These are phyloP conservation scores for Hypoxylon sp. DNA, from an alignment of 2,329 filamentous ascomycete genomes.

Conservation along the genomic window DNA sequence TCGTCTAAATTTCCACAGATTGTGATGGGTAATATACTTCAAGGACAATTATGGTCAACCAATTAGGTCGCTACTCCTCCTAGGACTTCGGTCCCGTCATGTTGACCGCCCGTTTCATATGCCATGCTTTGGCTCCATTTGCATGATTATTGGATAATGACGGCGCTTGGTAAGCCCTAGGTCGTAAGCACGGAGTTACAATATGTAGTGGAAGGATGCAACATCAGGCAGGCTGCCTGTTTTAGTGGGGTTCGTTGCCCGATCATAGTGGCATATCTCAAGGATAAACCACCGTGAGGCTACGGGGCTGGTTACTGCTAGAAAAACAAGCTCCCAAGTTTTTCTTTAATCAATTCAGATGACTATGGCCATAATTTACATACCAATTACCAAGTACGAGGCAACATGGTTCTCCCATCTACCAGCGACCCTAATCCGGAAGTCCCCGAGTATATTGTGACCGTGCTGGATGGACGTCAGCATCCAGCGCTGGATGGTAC, in stretches of 20 bases:
- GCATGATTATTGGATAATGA: slow-evolving; percentile 1
- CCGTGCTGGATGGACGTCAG: slow-evolving; percentile 16
- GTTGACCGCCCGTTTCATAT: too few species aligned
- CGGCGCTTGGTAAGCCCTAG: too few species aligned
- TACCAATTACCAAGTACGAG: too few species aligned
- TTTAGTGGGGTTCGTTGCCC: not conserved
- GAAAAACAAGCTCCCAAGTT: too few species aligned
- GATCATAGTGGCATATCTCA: not conserved
- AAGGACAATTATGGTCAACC: too few species aligned
- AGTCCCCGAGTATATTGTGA: slow-evolving; percentile 16
- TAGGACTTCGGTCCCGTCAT: too few species aligned
- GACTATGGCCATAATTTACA: too few species aligned
- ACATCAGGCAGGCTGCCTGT: not conserved
- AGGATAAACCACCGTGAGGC: not conserved
- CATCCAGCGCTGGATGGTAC: slow-evolving; percentile 13
- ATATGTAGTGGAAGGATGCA: too few species aligned
- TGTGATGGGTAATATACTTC: not conserved
- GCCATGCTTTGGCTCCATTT: not conserved
- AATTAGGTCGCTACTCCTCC: too few species aligned
- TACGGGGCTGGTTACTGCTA: too few species aligned
- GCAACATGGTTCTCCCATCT: slow-evolving; percentile 4
- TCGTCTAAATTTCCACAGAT: not conserved
- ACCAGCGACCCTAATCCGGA: slow-evolving; percentile 12
- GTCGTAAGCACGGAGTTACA: too few species aligned
- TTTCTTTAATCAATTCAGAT: too few species aligned